Conservation (phyloP, 2,329 filamentous ascomycete genomes). For the Alternaria sp. region DNA sequence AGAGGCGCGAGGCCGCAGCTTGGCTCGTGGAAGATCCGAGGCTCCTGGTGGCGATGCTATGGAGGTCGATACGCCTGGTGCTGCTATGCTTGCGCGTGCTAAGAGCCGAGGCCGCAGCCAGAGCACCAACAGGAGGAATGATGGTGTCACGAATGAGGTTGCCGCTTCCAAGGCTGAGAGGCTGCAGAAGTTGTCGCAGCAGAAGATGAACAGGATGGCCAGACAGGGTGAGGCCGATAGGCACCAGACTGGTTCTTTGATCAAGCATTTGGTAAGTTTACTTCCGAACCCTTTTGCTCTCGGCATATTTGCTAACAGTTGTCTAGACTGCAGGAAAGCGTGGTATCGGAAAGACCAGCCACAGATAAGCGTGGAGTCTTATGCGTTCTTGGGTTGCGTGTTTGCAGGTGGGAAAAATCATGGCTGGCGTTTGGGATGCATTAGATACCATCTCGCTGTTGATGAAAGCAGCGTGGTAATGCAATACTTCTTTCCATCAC, state of each 20-base stretch:
- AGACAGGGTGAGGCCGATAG: conserved; percentile 96
- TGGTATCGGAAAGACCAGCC: conserved; percentile 85
- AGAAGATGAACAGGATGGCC: conserved; percentile 98
- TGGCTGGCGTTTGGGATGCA: conserved; percentile 40
- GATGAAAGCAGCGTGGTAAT: conserved; percentile 28
- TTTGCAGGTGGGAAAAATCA: conserved; percentile 31
- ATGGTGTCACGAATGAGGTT: conserved; percentile 74
- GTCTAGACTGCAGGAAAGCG: conserved; percentile 84
- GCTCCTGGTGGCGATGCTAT: conserved; percentile 69
- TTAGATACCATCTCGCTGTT: conserved; percentile 39
- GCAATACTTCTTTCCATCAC: conserved; percentile 15
- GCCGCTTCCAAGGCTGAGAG: conserved; percentile 81
- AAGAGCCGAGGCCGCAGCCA: conserved; percentile 74
- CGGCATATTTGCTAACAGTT: conserved; percentile 19
- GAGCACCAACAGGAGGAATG: conserved; percentile 73
- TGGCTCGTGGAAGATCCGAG: conserved; percentile 64
- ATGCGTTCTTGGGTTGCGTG: conserved; percentile 17
- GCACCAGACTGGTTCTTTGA: conserved; percentile 79
- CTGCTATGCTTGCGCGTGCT: conserved; percentile 58
- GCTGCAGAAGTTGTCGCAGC: conserved; percentile 87
- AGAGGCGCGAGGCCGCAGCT: conserved; percentile 74
- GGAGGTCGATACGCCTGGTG: conserved; percentile 64
- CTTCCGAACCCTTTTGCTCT: neutral
- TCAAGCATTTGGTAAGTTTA: conserved; percentile 85
- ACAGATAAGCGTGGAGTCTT: conserved; percentile 44